Evolutionary conservation across 306 rosid genomes (phyloP), one percentile per base, ranked within the genome.

Genomic region (Lablab purpureus): DNA sequence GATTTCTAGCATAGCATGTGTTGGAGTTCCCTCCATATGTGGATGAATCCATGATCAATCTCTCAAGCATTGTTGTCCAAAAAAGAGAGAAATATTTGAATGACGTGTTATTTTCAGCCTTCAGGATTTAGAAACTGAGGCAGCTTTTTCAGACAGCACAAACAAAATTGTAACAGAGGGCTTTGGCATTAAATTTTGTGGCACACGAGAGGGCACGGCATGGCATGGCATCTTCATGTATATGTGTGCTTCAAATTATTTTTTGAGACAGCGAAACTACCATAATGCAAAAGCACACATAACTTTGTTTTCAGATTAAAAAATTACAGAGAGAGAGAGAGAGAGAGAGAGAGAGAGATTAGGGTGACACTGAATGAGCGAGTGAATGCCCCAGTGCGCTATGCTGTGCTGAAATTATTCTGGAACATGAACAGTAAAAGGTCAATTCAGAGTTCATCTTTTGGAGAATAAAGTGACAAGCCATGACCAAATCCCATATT

Each of bases 131-230:
- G 75, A 46, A 79, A 67, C 32, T 59, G 58, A 21, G 10, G 43
- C 84, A 84, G 82, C 84, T 84, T 84, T 74, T 80, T 84, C 82
- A 84, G 82, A 70, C 11, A 84, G 82, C 84, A 84, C 84, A 80
- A 80, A 80, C 87, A 84, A 80, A 80, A 43, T 71, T 75, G 87
- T 69, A 75, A 62, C 82, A 75, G 66, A 68, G 21, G 62, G 54
- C 5, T 54, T 41, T 80, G 67, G 27, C 84, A 27, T 75, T 70
- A 25, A 76, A 40, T 60, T 76, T 3, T 30, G 74, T 68, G 63
- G 15, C 60, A 70, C 72, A 46, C 64, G 43, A 79, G 76, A 70
- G 68, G 11, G 10, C 43, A 37, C 43, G 67, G 1, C 36, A 32
- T 32, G 28, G 28, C 71, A 66, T 75, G 67, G 23, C 76, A 74